Conservation (phyloP, 306 rosid genomes). For the Elaeagnus macrophylla region DNA sequence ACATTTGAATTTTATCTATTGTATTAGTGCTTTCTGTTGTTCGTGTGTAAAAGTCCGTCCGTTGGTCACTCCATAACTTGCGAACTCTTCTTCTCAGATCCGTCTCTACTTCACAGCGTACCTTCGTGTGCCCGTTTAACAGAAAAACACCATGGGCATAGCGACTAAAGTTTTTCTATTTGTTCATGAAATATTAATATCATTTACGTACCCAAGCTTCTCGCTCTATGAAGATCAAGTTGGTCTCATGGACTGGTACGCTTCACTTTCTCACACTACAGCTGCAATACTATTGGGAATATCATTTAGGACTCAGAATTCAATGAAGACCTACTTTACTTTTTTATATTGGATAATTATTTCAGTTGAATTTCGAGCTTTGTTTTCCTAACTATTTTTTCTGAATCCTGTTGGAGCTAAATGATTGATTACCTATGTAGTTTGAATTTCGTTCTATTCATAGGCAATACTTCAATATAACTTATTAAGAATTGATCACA, state of each 20-base stretch:
- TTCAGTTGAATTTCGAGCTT: too few species aligned
- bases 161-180: slow-evolving; percentile 52
- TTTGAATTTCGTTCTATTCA: too few species aligned
- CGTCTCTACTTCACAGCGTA: slow-evolving; percentile 13
- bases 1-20: background rate
- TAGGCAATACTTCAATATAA: too few species aligned
- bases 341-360: background rate
- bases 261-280: slow-evolving; percentile 14
- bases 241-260: slow-evolving; percentile 91
- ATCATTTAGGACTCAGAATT: background rate
- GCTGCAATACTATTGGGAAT: slow-evolving; percentile 3
- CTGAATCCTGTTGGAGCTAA: too few species aligned
- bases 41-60: background rate
- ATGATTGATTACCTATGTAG: too few species aligned
- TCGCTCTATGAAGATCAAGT: slow-evolving; percentile 91
- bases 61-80: background rate
- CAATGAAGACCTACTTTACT: background rate
- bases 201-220: slow-evolving; percentile 19
- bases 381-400: too few species aligned
- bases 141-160: slow-evolving; percentile 54
- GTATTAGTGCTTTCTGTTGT: background rate
- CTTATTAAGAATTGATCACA: too few species aligned
- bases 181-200: slow-evolving; percentile 28
- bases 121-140: slow-evolving; percentile 1
- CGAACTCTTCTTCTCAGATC: slow-evolving; percentile 40